These are phyloP conservation scores for Umbelopsis sp. DNA, from an alignment of 192 early-diverging fungal genomes.

Conservation along the genomic window DNA sequence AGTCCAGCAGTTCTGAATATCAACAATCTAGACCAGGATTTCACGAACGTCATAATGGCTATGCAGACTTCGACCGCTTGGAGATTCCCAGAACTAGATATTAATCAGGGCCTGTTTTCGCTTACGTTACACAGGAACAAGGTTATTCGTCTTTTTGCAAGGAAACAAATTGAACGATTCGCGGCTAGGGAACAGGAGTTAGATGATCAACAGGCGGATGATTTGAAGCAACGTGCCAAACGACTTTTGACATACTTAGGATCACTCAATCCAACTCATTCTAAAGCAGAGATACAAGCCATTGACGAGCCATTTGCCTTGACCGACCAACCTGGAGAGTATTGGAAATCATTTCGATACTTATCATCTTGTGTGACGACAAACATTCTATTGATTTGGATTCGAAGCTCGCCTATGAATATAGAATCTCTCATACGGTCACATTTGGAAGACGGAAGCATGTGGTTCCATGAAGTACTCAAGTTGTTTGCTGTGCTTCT, in stretches of 20 bases:
- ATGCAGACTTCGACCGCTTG: constrained; percentile 22
- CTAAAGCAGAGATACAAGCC: constrained; percentile 1
- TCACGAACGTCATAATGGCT: constrained; percentile 15
- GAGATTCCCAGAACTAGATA: background rate
- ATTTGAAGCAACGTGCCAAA: background rate
- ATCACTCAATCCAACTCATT: background rate
- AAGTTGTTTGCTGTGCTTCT: constrained; percentile 20
- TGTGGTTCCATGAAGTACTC: constrained; percentile 24
- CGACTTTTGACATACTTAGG: background rate
- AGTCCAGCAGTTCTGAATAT: constrained; percentile 4
- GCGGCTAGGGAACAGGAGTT: background rate
- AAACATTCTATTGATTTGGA: constrained; percentile 3
- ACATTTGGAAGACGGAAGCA: constrained; percentile 1
- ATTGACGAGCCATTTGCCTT: background rate
- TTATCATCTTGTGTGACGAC: background rate
- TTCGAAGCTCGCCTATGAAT: constrained; percentile 10
- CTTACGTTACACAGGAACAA: constrained; percentile 22
- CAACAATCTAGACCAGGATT: background rate
- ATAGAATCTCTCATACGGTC: background rate
- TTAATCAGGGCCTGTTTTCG: constrained; percentile 2
- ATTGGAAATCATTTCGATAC: constrained; percentile 29
- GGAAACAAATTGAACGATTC: constrained; percentile 29
- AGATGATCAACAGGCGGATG: background rate
- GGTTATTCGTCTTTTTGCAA: constrained; percentile 24
- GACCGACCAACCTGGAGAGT: constrained; percentile 16